Base-by-base conservation (phyloP, 345 rosid genomes). In the Linum tenue region DNA sequence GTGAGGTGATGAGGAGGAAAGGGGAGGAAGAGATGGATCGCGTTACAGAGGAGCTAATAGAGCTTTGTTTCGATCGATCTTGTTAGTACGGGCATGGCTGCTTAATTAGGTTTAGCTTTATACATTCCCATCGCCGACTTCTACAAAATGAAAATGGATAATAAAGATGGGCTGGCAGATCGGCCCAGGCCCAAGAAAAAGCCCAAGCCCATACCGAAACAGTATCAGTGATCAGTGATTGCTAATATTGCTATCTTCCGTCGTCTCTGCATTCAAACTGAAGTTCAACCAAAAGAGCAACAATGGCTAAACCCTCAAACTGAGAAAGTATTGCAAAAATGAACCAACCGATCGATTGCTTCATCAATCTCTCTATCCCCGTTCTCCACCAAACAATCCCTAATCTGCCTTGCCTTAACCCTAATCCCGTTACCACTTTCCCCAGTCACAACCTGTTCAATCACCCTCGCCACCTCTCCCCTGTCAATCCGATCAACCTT, bases 11-110 rank as follows among this genome's bases (percentile, higher is more conserved):
- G 42, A 9, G 15, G 15, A 64, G 37, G 63, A 74, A 72, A 64
- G 73, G 56, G 7, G 80, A 62, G 5, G 67, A 64, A 42, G 81
- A 69, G 37, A 67, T 74, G 0, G 79, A 71, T 39, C 57, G 38
- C 36, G 76, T 57, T 5, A 68, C 50, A 22, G 35, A 67, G 10
- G 70, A 67, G 37, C 69, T 78, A 31, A 31, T 60, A 37, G 50
- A 67, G 17, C 64, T 67, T 6, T 68, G n/a, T 7, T 8, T 22
- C 31, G 31, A 22, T 22, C 31, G 31, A 41, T 41, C 44, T 41
- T 41, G 44, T 41, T 8, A 41, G 6, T 0, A 41, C 44, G 44
- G 5, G 1, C 5, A 8, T 8, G 44, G 9, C 44, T 41, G 5
- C 5, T 41, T 41, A 41, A 4, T 41, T 22, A 22, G 0, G 31